Evolutionary conservation across 768 basidiomycete species (phyloP).

Genomic region (Rhodotorula kratochvilovae): DNA sequence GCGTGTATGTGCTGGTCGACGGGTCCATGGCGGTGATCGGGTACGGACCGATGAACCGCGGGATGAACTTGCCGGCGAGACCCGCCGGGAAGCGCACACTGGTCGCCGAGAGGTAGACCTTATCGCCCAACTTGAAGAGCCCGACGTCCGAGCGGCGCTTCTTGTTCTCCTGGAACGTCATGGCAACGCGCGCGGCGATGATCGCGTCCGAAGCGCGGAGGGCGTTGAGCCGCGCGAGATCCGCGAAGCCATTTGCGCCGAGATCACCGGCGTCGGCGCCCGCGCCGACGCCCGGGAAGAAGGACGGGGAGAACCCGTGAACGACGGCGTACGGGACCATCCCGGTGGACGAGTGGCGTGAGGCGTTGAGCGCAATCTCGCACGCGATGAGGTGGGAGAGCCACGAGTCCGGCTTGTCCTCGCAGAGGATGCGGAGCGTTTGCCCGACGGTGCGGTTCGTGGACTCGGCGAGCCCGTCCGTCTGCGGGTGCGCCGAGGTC

Average conservation of each 20-base stretch:
- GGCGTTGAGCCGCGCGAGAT: background rate
- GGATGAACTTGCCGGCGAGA: constrained; percentile 30
- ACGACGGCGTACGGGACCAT: background rate
- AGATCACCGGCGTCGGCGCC: no score
- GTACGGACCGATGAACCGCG: constrained; percentile 44
- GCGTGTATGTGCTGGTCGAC: background rate
- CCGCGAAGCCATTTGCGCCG: no score
- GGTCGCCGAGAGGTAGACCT: background rate
- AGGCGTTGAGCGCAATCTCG: background rate
- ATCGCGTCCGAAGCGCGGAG: background rate
- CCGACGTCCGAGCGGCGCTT: background rate
- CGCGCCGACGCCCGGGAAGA: no score
- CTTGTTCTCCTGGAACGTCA: background rate
- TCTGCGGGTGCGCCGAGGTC: constrained; percentile 14
- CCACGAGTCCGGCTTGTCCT: background rate
- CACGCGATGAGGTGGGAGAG: background rate
- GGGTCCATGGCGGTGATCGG: background rate
- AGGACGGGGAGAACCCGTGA: background rate
- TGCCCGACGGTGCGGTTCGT: constrained; percentile 12
- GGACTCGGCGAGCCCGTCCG: constrained; percentile 8
- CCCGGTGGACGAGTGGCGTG: background rate
- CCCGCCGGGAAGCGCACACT: background rate
- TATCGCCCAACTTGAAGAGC: background rate
- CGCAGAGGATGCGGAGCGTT: background rate
- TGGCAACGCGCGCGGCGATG: background rate